phyloP scores from a whole-genome alignment of 192 early-diverging fungal genomes.

The Coemansia aciculifera region DNA sequence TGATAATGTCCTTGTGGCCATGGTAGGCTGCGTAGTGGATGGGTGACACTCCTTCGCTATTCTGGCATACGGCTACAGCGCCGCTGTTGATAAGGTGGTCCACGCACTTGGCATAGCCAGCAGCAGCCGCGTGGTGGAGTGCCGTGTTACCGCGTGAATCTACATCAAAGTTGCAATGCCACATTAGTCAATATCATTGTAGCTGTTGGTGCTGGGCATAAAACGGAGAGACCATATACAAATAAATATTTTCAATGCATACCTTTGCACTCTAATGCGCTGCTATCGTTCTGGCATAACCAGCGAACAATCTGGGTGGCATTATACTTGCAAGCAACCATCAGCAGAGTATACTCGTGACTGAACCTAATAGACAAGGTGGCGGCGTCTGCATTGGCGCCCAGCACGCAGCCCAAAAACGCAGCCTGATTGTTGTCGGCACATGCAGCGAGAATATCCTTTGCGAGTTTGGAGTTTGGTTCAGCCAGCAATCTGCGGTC shows the following conservation, averaged over 20 bases:
- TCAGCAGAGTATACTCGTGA: slow-evolving; percentile 29
- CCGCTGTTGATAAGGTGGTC: slow-evolving; percentile 9
- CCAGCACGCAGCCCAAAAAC: slow-evolving; percentile 13
- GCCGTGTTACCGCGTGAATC: slow-evolving; percentile 42
- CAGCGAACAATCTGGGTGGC: slow-evolving; percentile 28
- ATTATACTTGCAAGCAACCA: slow-evolving; percentile 37
- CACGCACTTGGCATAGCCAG: slow-evolving; percentile 21
- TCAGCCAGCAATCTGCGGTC: slow-evolving; percentile 11
- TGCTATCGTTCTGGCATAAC: slow-evolving; percentile 29
- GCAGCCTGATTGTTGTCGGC: slow-evolving; percentile 16
- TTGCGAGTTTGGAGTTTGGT: background rate
- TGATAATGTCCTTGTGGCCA: slow-evolving; percentile 22
- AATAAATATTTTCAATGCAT: background rate
- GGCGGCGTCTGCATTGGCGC: slow-evolving; percentile 3
- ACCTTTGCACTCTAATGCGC: slow-evolving; percentile 32
- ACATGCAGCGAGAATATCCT: slow-evolving; percentile 15
- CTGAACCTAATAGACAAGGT: slow-evolving; percentile 9
- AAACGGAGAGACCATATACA: no score
- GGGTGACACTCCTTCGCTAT: slow-evolving; percentile 35
- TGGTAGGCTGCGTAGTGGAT: slow-evolving; percentile 45
- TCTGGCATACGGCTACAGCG: slow-evolving; percentile 9
- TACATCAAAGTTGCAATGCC: slow-evolving; percentile 1
- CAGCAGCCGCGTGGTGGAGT: slow-evolving; percentile 32
- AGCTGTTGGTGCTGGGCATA: background rate
- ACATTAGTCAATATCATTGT: background rate